Base-by-base conservation (phyloP, 345 rosid species). In the Theobroma cacao region DNA sequence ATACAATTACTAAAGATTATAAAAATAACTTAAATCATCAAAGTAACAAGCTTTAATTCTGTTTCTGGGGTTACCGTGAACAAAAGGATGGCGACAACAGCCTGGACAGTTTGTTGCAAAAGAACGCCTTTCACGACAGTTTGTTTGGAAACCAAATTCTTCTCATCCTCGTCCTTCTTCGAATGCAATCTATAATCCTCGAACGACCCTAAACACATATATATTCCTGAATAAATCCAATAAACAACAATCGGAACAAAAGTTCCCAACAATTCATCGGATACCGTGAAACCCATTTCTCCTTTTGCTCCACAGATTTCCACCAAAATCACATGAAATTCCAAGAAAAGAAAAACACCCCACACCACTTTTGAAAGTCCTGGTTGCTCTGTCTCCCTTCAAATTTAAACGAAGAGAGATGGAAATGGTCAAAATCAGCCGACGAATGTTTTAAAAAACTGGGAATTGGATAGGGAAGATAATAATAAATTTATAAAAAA, bases 181-280 rank as follows among this genome's bases (percentile, higher is more conserved):
- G 94, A 78, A 61, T 94, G 98, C 83, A 95, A 82, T 80, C 98
- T 90, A 72, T 92, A 93, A 79, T 87, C 84, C 28, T 93, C 92
- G 17, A 88, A 82, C 40, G 78, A 83, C 3, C 89, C 93, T 24
- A 95, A 79, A 60, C 80, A 40, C 15, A 89, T 79, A 62, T 95
- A 95, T 0, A 92, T 61, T 58, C 99, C 98, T 2, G 99, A 93
- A 74, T 95, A 95, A 17, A 86, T 72, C 99, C 98, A 95, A 56
- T 95, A 93, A 0, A 93, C 89, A 68, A 90, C 6, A 68, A 95
- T 92, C 64, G 99, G 99, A 24, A 80, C 89, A 61, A 95, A 81
- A 78, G 98, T 95, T 20, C 98, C 95, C 82, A 95, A 58, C 83
- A 92, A 38, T 75, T 95, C 98, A 79, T 95, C 98, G 2, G 98